Conservation (phyloP, 1,139 yeast genomes). For the Debaryomyces udenii region DNA sequence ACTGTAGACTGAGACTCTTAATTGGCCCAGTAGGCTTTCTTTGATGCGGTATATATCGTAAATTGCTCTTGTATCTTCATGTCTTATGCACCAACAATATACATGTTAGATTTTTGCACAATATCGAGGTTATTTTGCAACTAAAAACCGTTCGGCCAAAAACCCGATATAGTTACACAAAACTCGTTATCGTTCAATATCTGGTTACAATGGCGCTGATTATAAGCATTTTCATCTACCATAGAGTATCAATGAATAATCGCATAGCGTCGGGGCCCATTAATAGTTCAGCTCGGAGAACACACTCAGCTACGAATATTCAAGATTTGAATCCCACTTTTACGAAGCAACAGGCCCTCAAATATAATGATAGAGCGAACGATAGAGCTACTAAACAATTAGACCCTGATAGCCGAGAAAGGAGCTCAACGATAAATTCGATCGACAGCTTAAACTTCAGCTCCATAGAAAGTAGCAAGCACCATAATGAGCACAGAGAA, state of each 20-base stretch:
- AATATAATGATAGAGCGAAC: slow-evolving; percentile 1
- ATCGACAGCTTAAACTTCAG: slow-evolving; percentile 25
- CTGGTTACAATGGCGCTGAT: too few relatives aligned
- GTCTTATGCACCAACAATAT: too few relatives aligned
- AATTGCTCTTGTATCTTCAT: too few relatives aligned
- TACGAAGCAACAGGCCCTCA: slow-evolving; percentile 1
- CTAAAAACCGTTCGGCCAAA: background rate
- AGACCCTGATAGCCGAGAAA: slow-evolving; percentile 10
- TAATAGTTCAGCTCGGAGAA: background rate
- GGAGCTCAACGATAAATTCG: slow-evolving; percentile 26
- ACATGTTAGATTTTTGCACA: too few relatives aligned
- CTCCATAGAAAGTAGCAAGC: slow-evolving; percentile 19
- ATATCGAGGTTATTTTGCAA: too few relatives aligned
- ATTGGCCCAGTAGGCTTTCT: too few relatives aligned
- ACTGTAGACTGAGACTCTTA: too few relatives aligned
- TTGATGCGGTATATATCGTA: too few relatives aligned
- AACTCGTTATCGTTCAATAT: background rate
- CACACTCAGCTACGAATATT: background rate
- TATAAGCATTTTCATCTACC: too few relatives aligned
- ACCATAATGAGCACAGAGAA: slow-evolving; percentile 8
- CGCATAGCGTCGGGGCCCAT: background rate
- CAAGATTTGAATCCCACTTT: slow-evolving; percentile 2
- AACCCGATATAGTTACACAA: slow-evolving; percentile 1
- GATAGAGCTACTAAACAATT: slow-evolving; percentile 1
- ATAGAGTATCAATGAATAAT: background rate